Conservation (phyloP, 106 monocot genomes). For the Phalaenopsis equestris region DNA sequence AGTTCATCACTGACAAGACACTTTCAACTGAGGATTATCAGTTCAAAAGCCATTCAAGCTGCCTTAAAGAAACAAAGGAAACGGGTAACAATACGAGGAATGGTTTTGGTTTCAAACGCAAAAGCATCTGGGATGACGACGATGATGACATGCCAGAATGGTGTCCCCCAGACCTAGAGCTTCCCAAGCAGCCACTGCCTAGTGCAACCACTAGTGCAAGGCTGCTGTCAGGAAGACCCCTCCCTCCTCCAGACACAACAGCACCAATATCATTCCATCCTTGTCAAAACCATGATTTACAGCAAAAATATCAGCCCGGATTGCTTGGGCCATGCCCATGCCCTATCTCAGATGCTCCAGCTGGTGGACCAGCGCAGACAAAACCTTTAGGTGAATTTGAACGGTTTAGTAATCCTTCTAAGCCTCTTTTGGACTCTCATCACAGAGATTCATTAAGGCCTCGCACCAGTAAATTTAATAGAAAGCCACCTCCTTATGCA, state of each 20-base stretch:
- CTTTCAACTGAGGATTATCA: neutral
- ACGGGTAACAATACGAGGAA: constrained; percentile 4
- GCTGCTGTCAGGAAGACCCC: neutral
- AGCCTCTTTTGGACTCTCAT: neutral
- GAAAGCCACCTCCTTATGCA: neutral
- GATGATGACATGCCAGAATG: constrained; percentile 78
- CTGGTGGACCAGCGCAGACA: neutral
- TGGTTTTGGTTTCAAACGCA: constrained; percentile 6
- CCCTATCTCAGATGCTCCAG: neutral
- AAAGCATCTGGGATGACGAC: constrained; percentile 40
- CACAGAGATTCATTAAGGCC: neutral
- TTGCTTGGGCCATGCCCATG: constrained; percentile 7
- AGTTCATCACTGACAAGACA: neutral
- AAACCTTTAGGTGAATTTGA: too few species aligned
- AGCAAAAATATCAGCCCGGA: constrained; percentile 4
- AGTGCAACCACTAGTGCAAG: neutral
- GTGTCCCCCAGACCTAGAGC: constrained; percentile 43
- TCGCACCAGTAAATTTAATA: neutral
- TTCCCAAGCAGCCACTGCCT: neutral
- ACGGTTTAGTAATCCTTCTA: neutral
- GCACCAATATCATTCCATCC: neutral
- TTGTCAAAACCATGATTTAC: neutral
- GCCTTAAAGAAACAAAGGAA: neutral
- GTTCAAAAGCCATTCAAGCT: neutral
- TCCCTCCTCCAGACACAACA: neutral